Conservation (phyloP, 257 asterid species). For the Voacanga thouarsii region DNA sequence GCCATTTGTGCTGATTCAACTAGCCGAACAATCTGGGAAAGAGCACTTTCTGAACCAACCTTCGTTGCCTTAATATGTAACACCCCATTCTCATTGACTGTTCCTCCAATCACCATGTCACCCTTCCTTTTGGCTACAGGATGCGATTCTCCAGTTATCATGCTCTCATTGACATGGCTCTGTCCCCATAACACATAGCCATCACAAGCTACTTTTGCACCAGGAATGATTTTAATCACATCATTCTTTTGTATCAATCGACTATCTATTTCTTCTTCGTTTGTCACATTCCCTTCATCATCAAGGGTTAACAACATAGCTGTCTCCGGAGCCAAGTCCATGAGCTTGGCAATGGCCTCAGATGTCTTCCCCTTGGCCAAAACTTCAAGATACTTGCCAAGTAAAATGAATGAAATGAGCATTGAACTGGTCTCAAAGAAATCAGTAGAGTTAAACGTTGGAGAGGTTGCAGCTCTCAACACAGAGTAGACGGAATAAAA, state of each 20-base stretch:
- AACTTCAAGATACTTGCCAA: slow-evolving; percentile 42
- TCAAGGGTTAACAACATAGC: slow-evolving; percentile 32
- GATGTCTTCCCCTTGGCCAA: slow-evolving; percentile 46
- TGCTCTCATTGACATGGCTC: slow-evolving; percentile 44
- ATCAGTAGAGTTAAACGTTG: slow-evolving; percentile 36
- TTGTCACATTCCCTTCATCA: slow-evolving; percentile 37
- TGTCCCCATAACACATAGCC: slow-evolving; percentile 61
- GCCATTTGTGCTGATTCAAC: slow-evolving; percentile 65
- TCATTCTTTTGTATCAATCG: slow-evolving; percentile 63
- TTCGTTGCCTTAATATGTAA: slow-evolving; percentile 56
- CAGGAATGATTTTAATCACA: slow-evolving; percentile 57
- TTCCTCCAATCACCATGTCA: slow-evolving; percentile 71
- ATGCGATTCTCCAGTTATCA: slow-evolving; percentile 64
- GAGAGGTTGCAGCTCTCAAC: slow-evolving; percentile 41
- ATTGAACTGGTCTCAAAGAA: slow-evolving; percentile 47
- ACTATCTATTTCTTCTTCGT: slow-evolving; percentile 67
- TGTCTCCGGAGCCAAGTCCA: slow-evolving; percentile 58
- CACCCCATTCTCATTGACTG: slow-evolving; percentile 60
- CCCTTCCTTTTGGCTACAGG: slow-evolving; percentile 59
- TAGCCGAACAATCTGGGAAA: slow-evolving; percentile 55
- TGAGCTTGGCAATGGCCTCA: slow-evolving; percentile 55
- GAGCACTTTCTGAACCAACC: slow-evolving; percentile 72
- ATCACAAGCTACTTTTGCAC: slow-evolving; percentile 74
- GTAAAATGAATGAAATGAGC: slow-evolving; percentile 46
- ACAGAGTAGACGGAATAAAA: slow-evolving; percentile 44